Percentiles rank a stretch among this genome's conserved stretches.
These are phyloP conservation scores for Sutorius australiensis DNA, from an alignment of 768 basidiomycete species.

Conservation along the genomic window DNA sequence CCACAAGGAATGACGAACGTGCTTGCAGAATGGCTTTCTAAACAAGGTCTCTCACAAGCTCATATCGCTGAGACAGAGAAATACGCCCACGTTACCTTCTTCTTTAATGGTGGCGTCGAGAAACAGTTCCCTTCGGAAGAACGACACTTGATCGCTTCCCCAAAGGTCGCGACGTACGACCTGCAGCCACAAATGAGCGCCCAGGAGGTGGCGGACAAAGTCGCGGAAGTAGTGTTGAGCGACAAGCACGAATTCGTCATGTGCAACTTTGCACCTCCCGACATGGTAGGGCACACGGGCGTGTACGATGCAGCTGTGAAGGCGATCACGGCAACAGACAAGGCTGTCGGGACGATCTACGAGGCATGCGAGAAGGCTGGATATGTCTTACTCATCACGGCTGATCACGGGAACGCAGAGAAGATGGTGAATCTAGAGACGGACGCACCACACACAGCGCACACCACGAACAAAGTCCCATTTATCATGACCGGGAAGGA, in stretches of 20 bases:
- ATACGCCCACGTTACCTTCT: constrained; percentile 97
- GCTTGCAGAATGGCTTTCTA: constrained; percentile 86
- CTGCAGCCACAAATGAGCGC: constrained; percentile 87
- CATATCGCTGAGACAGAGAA: constrained; percentile 99
- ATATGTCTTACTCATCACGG: constrained; percentile 83
- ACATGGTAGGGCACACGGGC: constrained; percentile 97
- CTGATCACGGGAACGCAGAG: constrained; percentile 95
- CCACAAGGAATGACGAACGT: constrained; percentile 93
- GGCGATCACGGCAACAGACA: constrained; percentile 85
- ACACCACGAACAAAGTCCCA: constrained; percentile 83
- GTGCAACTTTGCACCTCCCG: constrained; percentile 97
- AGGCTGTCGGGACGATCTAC: constrained; percentile 83
- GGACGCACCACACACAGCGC: constrained; percentile 87
- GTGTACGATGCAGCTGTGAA: constrained; percentile 86
- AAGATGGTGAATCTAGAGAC: constrained; percentile 86
- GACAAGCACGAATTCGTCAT: constrained; percentile 83
- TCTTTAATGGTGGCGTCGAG: constrained; percentile 97
- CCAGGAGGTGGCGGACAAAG: constrained; percentile 84
- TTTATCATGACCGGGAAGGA: constrained; percentile 80
- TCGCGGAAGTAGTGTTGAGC: constrained; percentile 76
- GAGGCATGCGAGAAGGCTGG: constrained; percentile 81
- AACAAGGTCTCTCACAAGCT: constrained; percentile 75
- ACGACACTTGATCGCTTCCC: constrained; percentile 84
- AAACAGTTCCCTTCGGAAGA: constrained; percentile 84
- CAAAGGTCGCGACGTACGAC: constrained; percentile 94